Base-by-base conservation (phyloP, 257 asterid genomes). In the Leonotis leonurus region DNA sequence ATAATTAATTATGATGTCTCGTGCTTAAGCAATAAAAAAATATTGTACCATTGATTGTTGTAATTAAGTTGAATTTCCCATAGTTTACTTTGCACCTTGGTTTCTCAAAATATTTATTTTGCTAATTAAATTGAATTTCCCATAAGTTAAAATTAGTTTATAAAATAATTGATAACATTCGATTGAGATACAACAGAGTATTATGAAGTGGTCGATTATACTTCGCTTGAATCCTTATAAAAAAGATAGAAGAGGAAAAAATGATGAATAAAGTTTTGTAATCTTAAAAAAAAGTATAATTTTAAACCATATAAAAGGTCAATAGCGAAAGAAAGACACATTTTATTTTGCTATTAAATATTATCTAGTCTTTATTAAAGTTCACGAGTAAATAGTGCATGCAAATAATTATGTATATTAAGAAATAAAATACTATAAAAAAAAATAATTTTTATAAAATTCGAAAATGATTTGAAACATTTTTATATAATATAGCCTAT, bases 321-420 rank as follows among this genome's bases (percentile, higher is more conserved):
- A 13, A 2, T 14, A 21, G 29, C 1, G 9, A 33, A 12, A n/a
- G 63, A 62, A 67, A 68, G 49, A 40, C 51, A 52, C 58, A 49
- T 63, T 20, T 2, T 8, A 22, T 43, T 58, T 8, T 20, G n/a
- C 57, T 36, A 1, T 50, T 71, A 61, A 64, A 40, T 65, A 68
- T 52, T 56, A n/a, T 30, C 5, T 51, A 50, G 45, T 44, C 70
- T 72, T 67, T 56, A 53, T 51, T 45, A 72, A 71, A 73, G 51
- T 48, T 73, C 68, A 62, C 60, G 48, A 10, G 53, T 62, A 62
- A 57, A 27, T 51, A 57, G 62, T 62, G 71, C 39, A 20, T 36
- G 1, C 44, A 45, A 27, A n/a, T 46, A 17, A 36, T 18, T 46
- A 39, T 27, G 33, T 27, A 46, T 36, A 3, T 36, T 1, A 9